Conservation (phyloP, 106 monocot species). For the Dioscorea zingiberensis region DNA sequence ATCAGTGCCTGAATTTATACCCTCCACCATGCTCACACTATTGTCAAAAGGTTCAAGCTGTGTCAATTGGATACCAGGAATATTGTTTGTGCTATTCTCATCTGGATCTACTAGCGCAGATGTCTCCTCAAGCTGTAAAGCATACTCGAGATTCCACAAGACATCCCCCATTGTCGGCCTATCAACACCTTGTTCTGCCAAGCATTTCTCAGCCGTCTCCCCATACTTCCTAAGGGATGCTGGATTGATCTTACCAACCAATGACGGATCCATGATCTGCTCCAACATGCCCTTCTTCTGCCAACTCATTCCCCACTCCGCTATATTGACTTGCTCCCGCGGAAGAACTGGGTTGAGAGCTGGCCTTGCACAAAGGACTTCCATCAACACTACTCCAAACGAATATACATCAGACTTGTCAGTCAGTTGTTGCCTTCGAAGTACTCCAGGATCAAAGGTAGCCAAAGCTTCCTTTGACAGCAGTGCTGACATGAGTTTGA, state of each 20-base stretch:
- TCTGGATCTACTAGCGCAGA: conserved; percentile 47
- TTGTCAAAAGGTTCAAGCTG: conserved; percentile 21
- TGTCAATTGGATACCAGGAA: conserved; percentile 29
- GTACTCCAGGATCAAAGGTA: conserved; percentile 63
- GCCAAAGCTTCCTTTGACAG: conserved; percentile 64
- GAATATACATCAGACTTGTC: conserved; percentile 83
- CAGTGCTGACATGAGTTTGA: conserved; percentile 56
- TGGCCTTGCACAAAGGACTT: conserved; percentile 69
- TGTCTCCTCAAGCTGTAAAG: conserved; percentile 47
- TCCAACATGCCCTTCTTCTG: conserved; percentile 64
- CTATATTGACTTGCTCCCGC: conserved; percentile 66
- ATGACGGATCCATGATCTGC: conserved; percentile 46
- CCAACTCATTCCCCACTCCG: conserved; percentile 77
- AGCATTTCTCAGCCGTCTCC: conserved; percentile 68
- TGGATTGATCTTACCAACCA: conserved; percentile 44
- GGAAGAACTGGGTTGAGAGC: conserved; percentile 56
- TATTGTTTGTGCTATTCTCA: conserved; percentile 58
- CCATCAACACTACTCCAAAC: conserved; percentile 70
- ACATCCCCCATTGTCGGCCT: conserved; percentile 80
- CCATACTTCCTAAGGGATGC: conserved; percentile 65
- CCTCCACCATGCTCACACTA: conserved; percentile 27
- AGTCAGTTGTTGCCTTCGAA: conserved; percentile 55
- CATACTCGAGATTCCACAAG: conserved; percentile 72
- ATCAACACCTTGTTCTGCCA: conserved; percentile 63
- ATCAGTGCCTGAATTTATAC: conserved; percentile 14